Conservation (phyloP, 2,329 filamentous ascomycete genomes). For the Domatiomyces globalis region DNA sequence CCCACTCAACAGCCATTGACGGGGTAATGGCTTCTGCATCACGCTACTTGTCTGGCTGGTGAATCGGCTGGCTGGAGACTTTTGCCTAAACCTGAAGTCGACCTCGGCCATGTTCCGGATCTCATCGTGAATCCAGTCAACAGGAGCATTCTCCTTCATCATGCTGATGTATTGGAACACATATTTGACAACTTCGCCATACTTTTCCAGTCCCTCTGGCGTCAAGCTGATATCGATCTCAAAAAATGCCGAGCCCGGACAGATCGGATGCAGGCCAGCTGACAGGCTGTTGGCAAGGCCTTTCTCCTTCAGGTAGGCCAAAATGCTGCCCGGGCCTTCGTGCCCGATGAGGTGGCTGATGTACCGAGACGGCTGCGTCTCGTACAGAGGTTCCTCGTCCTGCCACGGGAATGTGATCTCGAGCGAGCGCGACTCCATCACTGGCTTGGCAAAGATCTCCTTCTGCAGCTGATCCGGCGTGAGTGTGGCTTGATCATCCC, state of each 20-base stretch:
- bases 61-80: slow-evolving; percentile 76
- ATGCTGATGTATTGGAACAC: slow-evolving; percentile 88
- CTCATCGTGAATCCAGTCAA: slow-evolving; percentile 90
- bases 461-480: slow-evolving; percentile 48
- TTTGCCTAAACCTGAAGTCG: slow-evolving; percentile 89
- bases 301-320: slow-evolving; percentile 77
- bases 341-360: slow-evolving; percentile 82
- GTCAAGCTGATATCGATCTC: slow-evolving; percentile 67
- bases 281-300: slow-evolving; percentile 78
- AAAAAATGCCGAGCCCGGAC: slow-evolving; percentile 68
- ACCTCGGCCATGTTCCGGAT: slow-evolving; percentile 82
- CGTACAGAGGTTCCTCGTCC: slow-evolving; percentile 66
- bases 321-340: slow-evolving; percentile 81
- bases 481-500: slow-evolving; percentile 46
- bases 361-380: slow-evolving; percentile 71
- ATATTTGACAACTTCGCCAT: slow-evolving; percentile 66
- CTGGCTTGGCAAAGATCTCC: slow-evolving; percentile 76
- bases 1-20: slow-evolving; percentile 77
- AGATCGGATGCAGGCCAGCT: slow-evolving; percentile 60
- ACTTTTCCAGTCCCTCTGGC: slow-evolving; percentile 68
- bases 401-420: slow-evolving; percentile 73
- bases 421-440: slow-evolving; percentile 71
- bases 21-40: slow-evolving; percentile 82
- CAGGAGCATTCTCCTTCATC: slow-evolving; percentile 62
- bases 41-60: slow-evolving; percentile 70